Evolutionary conservation across 108 stramenopile species (phyloP).

Genomic region (Discostella stelligeroides): DNA sequence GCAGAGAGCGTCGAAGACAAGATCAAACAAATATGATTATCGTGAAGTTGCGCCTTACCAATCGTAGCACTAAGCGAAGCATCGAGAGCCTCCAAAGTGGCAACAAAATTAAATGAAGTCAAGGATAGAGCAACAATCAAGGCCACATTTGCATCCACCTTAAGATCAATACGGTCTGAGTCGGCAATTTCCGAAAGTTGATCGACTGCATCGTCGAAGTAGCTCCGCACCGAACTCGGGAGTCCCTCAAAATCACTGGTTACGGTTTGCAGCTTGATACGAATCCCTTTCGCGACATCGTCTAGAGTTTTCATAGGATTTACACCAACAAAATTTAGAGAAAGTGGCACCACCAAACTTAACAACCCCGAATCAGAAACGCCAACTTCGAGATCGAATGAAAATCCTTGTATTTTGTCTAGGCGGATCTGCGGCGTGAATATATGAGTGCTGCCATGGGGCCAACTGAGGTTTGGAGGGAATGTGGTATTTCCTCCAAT

Average conservation of each 20-base stretch:
- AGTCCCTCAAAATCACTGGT: neutral
- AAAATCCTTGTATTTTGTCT: slow-evolving; percentile 5
- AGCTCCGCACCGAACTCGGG: neutral
- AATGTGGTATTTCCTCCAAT: neutral
- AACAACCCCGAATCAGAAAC: slow-evolving; percentile 1
- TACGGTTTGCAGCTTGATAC: neutral
- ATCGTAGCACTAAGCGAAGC: neutral
- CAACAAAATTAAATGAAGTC: neutral
- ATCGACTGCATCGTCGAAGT: neutral
- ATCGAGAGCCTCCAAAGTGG: slow-evolving; percentile 1
- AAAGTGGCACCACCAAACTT: neutral
- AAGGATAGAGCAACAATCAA: neutral
- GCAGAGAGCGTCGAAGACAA: no score
- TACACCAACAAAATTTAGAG: slow-evolving; percentile 10
- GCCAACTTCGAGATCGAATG: slow-evolving; percentile 7
- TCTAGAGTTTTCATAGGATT: slow-evolving; percentile 11
- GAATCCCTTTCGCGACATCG: neutral
- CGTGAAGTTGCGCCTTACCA: neutral
- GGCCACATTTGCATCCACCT: slow-evolving; percentile 5
- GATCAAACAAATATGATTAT: no score
- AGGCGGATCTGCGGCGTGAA: neutral
- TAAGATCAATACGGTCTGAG: slow-evolving; percentile 1
- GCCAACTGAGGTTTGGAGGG: slow-evolving; percentile 1
- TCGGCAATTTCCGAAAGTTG: neutral
- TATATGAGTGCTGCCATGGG: neutral